Evolutionary conservation across 1,139 yeast species (phyloP).

Genomic region (Magnusiomyces sp.): DNA sequence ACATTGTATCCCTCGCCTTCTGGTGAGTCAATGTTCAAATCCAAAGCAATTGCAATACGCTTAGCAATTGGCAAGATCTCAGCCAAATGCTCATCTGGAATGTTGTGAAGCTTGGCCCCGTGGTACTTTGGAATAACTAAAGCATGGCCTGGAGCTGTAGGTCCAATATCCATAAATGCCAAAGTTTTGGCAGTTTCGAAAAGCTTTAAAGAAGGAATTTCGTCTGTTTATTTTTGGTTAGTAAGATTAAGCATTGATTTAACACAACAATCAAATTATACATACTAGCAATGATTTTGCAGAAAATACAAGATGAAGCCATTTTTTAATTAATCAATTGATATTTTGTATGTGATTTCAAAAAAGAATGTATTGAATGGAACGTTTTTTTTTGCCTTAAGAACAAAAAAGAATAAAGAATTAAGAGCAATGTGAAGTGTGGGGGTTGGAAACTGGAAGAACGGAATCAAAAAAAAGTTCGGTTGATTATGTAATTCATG

Average conservation of each 20-base stretch:
- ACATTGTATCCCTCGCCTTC: constrained; percentile 80
- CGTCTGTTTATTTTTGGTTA: constrained; percentile 42
- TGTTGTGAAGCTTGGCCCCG: constrained; percentile 83
- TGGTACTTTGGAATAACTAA: constrained; percentile 85
- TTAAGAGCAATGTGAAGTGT: too few species aligned
- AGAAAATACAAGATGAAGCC: constrained; percentile 62
- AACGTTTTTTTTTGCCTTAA: too few species aligned
- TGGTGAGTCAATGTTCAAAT: constrained; percentile 50
- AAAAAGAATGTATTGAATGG: too few species aligned
- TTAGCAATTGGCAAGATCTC: constrained; percentile 84
- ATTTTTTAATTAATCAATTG: too few species aligned
- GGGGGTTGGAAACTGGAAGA: too few species aligned
- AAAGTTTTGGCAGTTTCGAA: constrained; percentile 71
- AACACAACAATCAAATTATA: neutral
- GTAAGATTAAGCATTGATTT: neutral
- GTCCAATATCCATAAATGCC: constrained; percentile 88
- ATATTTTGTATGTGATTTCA: too few species aligned
- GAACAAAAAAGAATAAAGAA: too few species aligned
- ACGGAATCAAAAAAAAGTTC: too few species aligned
- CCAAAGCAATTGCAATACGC: constrained; percentile 64
- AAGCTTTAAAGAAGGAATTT: constrained; percentile 83
- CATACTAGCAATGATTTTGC: constrained; percentile 54
- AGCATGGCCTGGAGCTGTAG: constrained; percentile 82
- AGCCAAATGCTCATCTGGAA: constrained; percentile 81
- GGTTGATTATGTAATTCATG: too few species aligned